Base-by-base conservation (phyloP, 2,329 filamentous ascomycete species). In the Fonsecaea nubica region DNA sequence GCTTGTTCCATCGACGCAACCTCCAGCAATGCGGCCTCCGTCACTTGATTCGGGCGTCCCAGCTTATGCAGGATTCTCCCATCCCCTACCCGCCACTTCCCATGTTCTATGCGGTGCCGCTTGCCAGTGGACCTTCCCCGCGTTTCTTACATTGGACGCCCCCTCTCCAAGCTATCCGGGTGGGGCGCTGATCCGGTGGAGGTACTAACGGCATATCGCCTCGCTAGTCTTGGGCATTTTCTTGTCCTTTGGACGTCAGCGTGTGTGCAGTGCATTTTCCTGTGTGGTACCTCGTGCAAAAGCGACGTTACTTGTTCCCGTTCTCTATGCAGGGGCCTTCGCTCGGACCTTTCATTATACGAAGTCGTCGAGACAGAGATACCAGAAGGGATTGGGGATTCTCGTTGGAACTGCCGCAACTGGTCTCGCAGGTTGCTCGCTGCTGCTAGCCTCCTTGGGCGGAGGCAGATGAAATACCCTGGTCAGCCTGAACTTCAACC, bases 71-170 rank as follows among this genome's bases (percentile, higher is more conserved):
- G 57, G 57, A 61, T 60, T 55, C n/a, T 65, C 45, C 63, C 13
- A 50, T 32, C 57, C 33, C 38, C 50, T 25, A 32, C 42, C 63
- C 56, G 63, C 50, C 36, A 25, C 21, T 50, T 21, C 45, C 15
- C 42, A 30, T 57, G 15, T n/a, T 54, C 18, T 58, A 40, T 55
- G 54, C 48, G 35, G 36, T 36, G 54, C 50, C 55, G 18, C 58
- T 33, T 18, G 53, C 53, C 58, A 45, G 48, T 67, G 61, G 58
- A 48, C n/a, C 21, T 66, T 64, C 64, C 67, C 67, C 67, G 67
- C 67, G 64, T 69, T 65, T 67, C 64, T 58, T 62, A 58, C 52
- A 64, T 63, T 61, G 60, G 61, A 56, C 38, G 48, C 15, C 60
- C n/a, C 35, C n/a, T 25, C 33, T 15, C 9, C 35, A 42, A 21